phyloP scores from a whole-genome alignment of 192 early-diverging fungal genomes.

The Thamnidium elegans region DNA sequence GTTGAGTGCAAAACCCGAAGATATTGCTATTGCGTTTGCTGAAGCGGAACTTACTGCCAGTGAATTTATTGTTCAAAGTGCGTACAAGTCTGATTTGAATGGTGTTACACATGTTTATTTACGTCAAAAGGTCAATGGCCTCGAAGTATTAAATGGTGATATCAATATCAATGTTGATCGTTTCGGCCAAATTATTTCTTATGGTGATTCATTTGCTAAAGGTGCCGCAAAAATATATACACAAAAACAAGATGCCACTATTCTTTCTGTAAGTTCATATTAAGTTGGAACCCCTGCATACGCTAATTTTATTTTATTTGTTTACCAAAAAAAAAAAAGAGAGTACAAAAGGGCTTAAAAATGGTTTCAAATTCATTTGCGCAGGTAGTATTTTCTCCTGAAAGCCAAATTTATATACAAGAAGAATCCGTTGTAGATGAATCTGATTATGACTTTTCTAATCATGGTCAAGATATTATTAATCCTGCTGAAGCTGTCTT shows the following conservation, averaged over 20 bases:
- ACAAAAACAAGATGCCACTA: background rate
- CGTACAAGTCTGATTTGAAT: conserved; percentile 67
- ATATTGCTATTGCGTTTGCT: conserved; percentile 50
- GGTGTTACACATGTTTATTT: conserved; percentile 85
- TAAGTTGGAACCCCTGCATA: background rate
- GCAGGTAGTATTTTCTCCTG: conserved; percentile 1
- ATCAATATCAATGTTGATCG: conserved; percentile 79
- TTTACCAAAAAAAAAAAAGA: background rate
- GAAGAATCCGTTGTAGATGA: background rate
- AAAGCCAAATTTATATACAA: background rate
- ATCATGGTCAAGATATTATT: conserved; percentile 32
- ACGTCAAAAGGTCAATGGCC: conserved; percentile 66
- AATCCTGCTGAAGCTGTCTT: conserved; percentile 64
- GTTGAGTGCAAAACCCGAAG: conserved; percentile 22
- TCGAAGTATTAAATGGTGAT: conserved; percentile 78
- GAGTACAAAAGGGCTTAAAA: conserved; percentile 10
- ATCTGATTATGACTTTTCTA: conserved; percentile 4
- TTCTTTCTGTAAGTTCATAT: conserved; percentile 6
- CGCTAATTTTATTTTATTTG: background rate
- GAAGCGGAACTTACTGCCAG: conserved; percentile 37
- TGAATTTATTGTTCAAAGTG: conserved; percentile 60
- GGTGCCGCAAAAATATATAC: background rate
- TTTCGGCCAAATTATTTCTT: conserved; percentile 66
- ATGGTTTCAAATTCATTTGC: conserved; percentile 11
- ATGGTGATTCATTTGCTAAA: conserved; percentile 64